phyloP scores from a whole-genome alignment of 768 basidiomycete genomes.

The Leccinum ochraceum region DNA sequence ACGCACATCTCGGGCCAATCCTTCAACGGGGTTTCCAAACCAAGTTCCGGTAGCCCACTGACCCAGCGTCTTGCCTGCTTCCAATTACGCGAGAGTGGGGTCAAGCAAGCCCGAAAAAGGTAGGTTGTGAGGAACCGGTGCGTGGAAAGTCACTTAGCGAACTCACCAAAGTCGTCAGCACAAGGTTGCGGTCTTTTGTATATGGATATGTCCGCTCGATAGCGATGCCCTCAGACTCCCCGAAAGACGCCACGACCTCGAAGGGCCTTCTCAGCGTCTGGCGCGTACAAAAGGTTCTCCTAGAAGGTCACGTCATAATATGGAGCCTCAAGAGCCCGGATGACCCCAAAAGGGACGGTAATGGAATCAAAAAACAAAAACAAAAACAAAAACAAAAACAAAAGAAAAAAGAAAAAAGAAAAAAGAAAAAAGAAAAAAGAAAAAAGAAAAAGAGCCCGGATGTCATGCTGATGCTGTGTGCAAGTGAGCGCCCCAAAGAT shows the following conservation, averaged over 20 bases:
- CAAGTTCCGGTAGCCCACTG: too few species aligned
- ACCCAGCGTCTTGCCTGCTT: too few species aligned
- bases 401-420: too few species aligned
- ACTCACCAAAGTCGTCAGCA: conserved; percentile 58
- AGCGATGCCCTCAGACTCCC: conserved; percentile 4
- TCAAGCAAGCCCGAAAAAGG: too few species aligned
- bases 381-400: too few species aligned
- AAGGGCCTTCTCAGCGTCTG: conserved; percentile 35
- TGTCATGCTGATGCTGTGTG: neutral
- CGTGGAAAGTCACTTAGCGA: neutral
- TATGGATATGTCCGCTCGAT: conserved; percentile 37
- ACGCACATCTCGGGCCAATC: too few species aligned
- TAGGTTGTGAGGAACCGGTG: too few species aligned
- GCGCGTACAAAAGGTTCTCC: conserved; percentile 46
- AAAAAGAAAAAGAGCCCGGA: conserved; percentile 21
- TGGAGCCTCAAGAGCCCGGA: conserved; percentile 36
- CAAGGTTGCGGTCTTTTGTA: conserved; percentile 39
- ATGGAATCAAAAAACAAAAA: too few species aligned
- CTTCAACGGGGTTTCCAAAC: too few species aligned
- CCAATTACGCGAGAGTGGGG: too few species aligned
- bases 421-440: too few species aligned
- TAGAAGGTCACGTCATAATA: conserved; percentile 65
- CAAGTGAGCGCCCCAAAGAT: conserved; percentile 42
- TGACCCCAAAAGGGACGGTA: neutral
- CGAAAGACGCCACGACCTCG: neutral